Conservation (phyloP, 306 rosid genomes). For the Quillaja saponaria region DNA sequence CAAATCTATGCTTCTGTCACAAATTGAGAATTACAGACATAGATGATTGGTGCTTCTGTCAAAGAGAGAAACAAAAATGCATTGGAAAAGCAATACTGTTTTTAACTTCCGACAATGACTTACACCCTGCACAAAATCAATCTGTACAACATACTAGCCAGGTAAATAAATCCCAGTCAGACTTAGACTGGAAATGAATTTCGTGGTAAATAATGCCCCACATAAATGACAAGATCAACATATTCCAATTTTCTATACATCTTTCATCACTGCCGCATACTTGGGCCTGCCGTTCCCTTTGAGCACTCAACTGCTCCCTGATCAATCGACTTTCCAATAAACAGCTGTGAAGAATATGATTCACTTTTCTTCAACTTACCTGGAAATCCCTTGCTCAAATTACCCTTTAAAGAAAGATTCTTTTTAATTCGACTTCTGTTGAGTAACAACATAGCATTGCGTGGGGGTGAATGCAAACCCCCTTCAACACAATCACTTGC, state of each 20-base stretch:
- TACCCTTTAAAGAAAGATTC: slow-evolving; percentile 63
- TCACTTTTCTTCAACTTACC: slow-evolving; percentile 62
- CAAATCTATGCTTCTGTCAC: slow-evolving; percentile 14
- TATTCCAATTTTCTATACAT: slow-evolving; percentile 28
- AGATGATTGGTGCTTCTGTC: slow-evolving; percentile 2
- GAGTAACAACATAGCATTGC: slow-evolving; percentile 57
- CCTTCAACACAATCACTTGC: slow-evolving; percentile 78
- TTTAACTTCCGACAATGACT: slow-evolving; percentile 8
- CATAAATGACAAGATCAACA: slow-evolving; percentile 5
- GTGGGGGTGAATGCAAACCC: slow-evolving; percentile 61
- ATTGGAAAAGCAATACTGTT: slow-evolving; percentile 2
- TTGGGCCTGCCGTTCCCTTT: slow-evolving; percentile 46
- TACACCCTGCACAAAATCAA: slow-evolving; percentile 32
- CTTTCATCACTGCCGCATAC: slow-evolving; percentile 42
- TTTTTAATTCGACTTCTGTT: slow-evolving; percentile 63
- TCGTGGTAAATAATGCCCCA: slow-evolving; percentile 3
- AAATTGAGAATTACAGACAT: not conserved
- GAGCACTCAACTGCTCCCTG: slow-evolving; percentile 59
- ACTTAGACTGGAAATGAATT: slow-evolving; percentile 32
- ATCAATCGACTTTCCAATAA: slow-evolving; percentile 50
- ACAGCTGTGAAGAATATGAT: slow-evolving; percentile 47
- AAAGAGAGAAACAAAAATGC: slow-evolving; percentile 16
- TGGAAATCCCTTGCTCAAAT: slow-evolving; percentile 58
- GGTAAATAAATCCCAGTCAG: slow-evolving; percentile 33
- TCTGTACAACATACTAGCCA: slow-evolving; percentile 33